Conservation (phyloP, 148 eudicot genomes). For the Camellia japonica region DNA sequence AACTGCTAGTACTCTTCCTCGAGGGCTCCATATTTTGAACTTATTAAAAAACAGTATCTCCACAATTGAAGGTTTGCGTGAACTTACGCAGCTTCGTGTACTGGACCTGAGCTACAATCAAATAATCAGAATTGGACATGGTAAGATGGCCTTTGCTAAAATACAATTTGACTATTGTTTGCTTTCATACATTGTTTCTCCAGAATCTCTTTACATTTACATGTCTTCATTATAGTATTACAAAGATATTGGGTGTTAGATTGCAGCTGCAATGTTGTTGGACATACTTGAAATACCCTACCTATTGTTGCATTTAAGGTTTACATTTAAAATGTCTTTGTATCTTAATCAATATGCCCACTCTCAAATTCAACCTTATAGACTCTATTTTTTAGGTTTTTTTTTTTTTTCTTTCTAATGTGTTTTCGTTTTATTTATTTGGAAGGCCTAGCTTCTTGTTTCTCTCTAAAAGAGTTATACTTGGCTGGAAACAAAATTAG, state of each 20-base stretch:
- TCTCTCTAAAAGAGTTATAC: constrained; percentile 80
- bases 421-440: not conserved
- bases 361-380: not conserved
- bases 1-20: constrained; percentile 85
- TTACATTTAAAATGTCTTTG: not conserved
- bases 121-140: constrained; percentile 82
- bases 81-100: constrained; percentile 81
- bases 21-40: constrained; percentile 80
- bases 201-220: not conserved
- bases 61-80: constrained; percentile 84
- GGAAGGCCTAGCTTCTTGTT: constrained; percentile 86
- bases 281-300: not conserved
- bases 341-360: not conserved
- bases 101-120: constrained; percentile 89
- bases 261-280: not conserved
- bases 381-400: too few species aligned
- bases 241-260: not conserved
- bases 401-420: not conserved
- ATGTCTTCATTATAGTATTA: not conserved
- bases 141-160: constrained; percentile 35
- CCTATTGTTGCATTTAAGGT: not conserved
- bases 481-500: constrained; percentile 94
- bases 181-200: not conserved
- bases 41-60: constrained; percentile 80
- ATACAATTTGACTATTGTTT: not conserved